Evolutionary conservation across 2,329 filamentous ascomycete genomes (phyloP), one percentile per base, ranked within the genome.

Genomic region (Neofusicoccum ribis): DNA sequence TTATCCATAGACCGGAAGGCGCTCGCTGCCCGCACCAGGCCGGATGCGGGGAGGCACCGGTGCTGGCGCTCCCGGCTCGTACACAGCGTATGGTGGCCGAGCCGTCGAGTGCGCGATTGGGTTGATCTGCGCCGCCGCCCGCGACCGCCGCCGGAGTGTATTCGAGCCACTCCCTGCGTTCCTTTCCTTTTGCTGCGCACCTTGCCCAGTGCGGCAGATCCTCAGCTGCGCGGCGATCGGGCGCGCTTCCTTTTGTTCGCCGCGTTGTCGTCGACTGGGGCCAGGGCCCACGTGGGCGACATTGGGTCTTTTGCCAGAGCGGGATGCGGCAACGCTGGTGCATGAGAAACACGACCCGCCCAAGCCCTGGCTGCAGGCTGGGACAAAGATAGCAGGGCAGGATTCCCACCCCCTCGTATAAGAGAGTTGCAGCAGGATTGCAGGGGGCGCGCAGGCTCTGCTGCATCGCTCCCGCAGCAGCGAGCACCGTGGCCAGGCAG

Each of bases 381-480:
- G 31, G 56, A 47, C 14, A 47, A 47, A 59, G 56, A 59, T 47
- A 60, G 56, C 56, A 37, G 43, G 41, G 54, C 54, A 47, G 41
- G 41, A 47, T 58, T n/a, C 7, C 6, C 8, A 23, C 54, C 37
- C 39, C 23, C 54, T 60, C 56, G 56, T 47, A 60, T 60, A 60
- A 17, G n/a, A 47, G 56, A 36, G 56, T 59, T 47, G 31, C 56
- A 59, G 56, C 56, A 46, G 56, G 56, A 60, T 47, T 59, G 50
- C 23, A 60, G 56, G 56, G 56, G 27, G 56, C 56, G 56, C 36
- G 56, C 41, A 17, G 5, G 15, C 31, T 43, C 20, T 31, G 34
- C 50, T 23, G 52, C 39, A 34, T 12, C 23, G 23, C 11, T 37
- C 3, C 31, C 1, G 50, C 50, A 39, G 31, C 9, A 37, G 34